A percentile compares a stretch with the other conserved stretches of the same genome.
phyloP scores from a whole-genome alignment of 352 stramenopile genomes.

The Globisporangium spinosum region DNA sequence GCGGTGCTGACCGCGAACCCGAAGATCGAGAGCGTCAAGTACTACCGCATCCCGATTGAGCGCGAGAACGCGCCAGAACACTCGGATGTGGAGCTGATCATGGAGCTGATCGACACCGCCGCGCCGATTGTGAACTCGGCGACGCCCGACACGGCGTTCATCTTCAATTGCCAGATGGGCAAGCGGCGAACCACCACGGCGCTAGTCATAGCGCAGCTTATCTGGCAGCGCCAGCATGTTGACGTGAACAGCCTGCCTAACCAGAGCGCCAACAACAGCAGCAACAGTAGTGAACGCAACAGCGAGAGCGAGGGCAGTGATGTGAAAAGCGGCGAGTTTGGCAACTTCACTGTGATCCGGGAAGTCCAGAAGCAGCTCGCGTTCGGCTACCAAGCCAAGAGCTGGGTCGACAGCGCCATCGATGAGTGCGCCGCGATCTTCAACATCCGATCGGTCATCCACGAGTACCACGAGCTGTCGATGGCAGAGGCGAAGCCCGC shows the following conservation, averaged over 20 bases:
- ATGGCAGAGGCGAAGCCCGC: slow-evolving; percentile 69
- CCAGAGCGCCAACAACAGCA: neutral
- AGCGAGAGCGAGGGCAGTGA: neutral
- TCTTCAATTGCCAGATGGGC: slow-evolving; percentile 89
- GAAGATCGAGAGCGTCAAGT: slow-evolving; percentile 48
- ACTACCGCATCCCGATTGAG: slow-evolving; percentile 75
- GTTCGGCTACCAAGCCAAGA: slow-evolving; percentile 54
- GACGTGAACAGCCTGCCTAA: slow-evolving; percentile 11
- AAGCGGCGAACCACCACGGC: slow-evolving; percentile 80
- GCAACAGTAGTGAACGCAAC: neutral
- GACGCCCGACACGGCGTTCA: slow-evolving; percentile 59
- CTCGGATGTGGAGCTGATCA: slow-evolving; percentile 60
- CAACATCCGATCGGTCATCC: slow-evolving; percentile 79
- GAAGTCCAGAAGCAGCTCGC: slow-evolving; percentile 55
- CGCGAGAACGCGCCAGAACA: slow-evolving; percentile 82
- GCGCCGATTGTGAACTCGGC: slow-evolving; percentile 20
- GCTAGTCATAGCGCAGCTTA: slow-evolving; percentile 62
- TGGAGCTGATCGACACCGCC: slow-evolving; percentile 47
- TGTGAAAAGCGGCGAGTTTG: slow-evolving; percentile 46
- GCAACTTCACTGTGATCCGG: slow-evolving; percentile 68
- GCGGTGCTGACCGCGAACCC: slow-evolving; percentile 29
- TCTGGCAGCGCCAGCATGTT: slow-evolving; percentile 45
- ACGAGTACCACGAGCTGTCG: slow-evolving; percentile 74
- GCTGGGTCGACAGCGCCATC: slow-evolving; percentile 72
- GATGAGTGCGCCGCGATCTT: slow-evolving; percentile 65